phyloP scores from a whole-genome alignment of 768 basidiomycete species.

The Imleria badia region DNA sequence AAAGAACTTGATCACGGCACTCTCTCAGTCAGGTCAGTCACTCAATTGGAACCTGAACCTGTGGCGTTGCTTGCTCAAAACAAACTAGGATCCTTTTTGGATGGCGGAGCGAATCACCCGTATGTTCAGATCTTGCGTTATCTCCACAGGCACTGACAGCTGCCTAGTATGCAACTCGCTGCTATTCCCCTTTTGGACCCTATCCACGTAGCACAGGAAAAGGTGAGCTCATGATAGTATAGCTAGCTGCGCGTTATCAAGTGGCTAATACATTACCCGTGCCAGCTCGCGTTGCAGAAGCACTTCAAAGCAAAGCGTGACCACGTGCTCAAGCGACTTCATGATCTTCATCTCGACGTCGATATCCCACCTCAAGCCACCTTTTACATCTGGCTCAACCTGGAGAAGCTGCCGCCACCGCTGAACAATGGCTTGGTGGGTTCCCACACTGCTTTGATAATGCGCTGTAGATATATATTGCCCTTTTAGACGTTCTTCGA shows the following conservation, averaged over 20 bases:
- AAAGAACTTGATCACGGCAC: conserved; percentile 81
- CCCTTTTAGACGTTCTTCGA: conserved; percentile 81
- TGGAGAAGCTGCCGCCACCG: conserved; percentile 75
- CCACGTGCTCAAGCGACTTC: conserved; percentile 78
- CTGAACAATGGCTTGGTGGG: conserved; percentile 83
- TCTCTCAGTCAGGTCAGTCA: conserved; percentile 77
- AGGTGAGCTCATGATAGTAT: conserved; percentile 36
- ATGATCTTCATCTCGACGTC: conserved; percentile 75
- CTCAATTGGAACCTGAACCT: not conserved
- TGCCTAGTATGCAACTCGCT: conserved; percentile 74
- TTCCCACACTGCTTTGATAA: conserved; percentile 5
- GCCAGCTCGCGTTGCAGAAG: conserved; percentile 73
- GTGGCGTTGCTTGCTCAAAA: not conserved
- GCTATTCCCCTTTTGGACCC: conserved; percentile 83
- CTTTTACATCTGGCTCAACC: conserved; percentile 94
- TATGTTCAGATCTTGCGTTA: conserved; percentile 37
- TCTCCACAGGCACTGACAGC: not conserved
- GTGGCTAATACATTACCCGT: not conserved
- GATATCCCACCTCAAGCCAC: conserved; percentile 75
- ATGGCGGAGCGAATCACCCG: conserved; percentile 95
- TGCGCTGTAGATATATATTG: conserved; percentile 1
- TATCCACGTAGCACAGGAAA: conserved; percentile 65
- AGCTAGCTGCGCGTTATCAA: not conserved
- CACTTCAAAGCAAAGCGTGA: conserved; percentile 93
- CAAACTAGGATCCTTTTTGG: conserved; percentile 73